phyloP scores from a whole-genome alignment of 345 rosid genomes.

The Lepidium aucheri region DNA sequence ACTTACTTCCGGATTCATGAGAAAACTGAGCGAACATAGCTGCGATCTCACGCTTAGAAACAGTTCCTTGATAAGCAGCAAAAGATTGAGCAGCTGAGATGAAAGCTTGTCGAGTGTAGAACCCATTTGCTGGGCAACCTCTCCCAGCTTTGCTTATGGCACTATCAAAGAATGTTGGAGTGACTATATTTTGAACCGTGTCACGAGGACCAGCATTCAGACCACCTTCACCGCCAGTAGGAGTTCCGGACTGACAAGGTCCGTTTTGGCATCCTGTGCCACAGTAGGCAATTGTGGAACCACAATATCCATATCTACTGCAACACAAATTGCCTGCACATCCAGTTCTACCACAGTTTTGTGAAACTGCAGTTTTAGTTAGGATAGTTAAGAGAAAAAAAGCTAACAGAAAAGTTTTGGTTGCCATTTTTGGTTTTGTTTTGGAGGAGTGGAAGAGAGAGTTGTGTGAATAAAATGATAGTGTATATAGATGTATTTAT shows the following conservation, averaged over 20 bases:
- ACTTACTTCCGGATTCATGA: constrained; percentile 33
- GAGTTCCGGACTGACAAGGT: constrained; percentile 16
- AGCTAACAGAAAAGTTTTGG: not conserved
- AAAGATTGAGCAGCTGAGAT: constrained; percentile 14
- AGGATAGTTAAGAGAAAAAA: constrained; percentile 8
- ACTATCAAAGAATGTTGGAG: too few relatives aligned
- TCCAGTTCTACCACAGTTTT: constrained; percentile 18
- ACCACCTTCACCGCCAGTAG: constrained; percentile 5
- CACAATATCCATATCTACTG: constrained; percentile 29
- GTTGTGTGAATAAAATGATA: constrained; percentile 1
- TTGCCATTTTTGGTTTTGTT: constrained; percentile 5
- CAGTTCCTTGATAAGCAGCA: constrained; percentile 28
- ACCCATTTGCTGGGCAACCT: too few relatives aligned
- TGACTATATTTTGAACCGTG: constrained; percentile 4
- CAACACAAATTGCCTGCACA: constrained; percentile 27
- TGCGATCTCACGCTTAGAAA: constrained; percentile 44
- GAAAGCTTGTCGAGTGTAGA: too few relatives aligned
- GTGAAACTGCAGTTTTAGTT: constrained; percentile 15
- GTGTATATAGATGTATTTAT: constrained; percentile 3
- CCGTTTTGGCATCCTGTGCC: constrained; percentile 28
- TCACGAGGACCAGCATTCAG: constrained; percentile 17
- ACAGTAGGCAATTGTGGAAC: constrained; percentile 19
- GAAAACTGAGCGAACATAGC: constrained; percentile 35
- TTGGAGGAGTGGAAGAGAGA: not conserved
- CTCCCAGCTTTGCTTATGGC: too few relatives aligned